Percentiles rank a stretch among this genome's conserved stretches.
Evolutionary conservation across 768 basidiomycete genomes (phyloP).

Genomic region (Mycena galericulata): DNA sequence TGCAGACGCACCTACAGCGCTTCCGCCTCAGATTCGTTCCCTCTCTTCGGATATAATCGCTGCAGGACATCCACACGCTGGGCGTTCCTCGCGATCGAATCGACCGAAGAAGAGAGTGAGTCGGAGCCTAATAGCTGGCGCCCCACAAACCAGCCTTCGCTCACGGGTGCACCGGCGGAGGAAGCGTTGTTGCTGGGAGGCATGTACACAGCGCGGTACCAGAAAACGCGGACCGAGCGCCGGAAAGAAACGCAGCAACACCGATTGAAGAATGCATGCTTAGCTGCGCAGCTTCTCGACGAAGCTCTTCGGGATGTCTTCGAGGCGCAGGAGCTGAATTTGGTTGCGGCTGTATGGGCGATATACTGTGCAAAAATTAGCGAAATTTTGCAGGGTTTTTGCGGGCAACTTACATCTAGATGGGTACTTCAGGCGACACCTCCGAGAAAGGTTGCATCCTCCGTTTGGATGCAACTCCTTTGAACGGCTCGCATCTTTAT

Average conservation of each 20-base stretch:
- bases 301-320: not conserved
- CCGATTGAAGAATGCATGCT: not conserved
- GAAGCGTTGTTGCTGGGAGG: not conserved
- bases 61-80: not conserved
- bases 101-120: not conserved
- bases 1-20: conserved; percentile 1
- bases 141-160: not conserved
- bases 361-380: too few species aligned
- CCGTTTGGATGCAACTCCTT: too few species aligned
- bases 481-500: too few species aligned
- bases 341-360: not conserved
- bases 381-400: too few species aligned
- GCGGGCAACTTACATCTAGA: too few species aligned
- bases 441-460: too few species aligned
- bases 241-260: not conserved
- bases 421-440: too few species aligned
- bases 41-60: not conserved
- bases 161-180: not conserved
- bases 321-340: not conserved
- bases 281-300: not conserved
- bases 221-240: not conserved
- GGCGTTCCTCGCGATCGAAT: not conserved
- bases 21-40: not conserved
- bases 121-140: not conserved
- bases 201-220: not conserved